Evolutionary conservation across 2,329 filamentous ascomycete genomes (phyloP).

Genomic region (Aspergillus novoparasiticus): DNA sequence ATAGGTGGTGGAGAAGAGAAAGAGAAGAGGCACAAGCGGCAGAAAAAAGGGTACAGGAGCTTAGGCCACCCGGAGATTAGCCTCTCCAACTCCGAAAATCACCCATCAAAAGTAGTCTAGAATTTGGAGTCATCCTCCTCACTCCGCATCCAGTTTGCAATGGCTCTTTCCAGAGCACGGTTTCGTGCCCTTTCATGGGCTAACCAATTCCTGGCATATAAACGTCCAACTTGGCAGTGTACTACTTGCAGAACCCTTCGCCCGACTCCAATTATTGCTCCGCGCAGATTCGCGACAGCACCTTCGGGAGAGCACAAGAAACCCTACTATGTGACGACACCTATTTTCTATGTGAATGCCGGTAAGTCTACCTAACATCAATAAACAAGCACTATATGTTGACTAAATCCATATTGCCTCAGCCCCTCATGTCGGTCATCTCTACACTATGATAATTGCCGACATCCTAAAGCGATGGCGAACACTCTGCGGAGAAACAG

Average conservation of each 20-base stretch:
- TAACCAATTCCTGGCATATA: slow-evolving; percentile 26
- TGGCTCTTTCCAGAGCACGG: slow-evolving; percentile 31
- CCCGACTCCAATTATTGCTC: slow-evolving; percentile 21
- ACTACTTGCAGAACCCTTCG: slow-evolving; percentile 29
- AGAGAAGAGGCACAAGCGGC: slow-evolving; percentile 7
- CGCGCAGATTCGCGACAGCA: slow-evolving; percentile 34
- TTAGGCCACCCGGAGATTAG: slow-evolving; percentile 38
- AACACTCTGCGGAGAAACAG: slow-evolving; percentile 65
- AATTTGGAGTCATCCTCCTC: slow-evolving; percentile 10
- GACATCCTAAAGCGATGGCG: slow-evolving; percentile 95
- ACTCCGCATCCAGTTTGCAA: slow-evolving; percentile 18
- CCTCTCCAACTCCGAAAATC: slow-evolving; percentile 29
- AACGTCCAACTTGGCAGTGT: slow-evolving; percentile 34
- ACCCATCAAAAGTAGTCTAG: slow-evolving; percentile 18
- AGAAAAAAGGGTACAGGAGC: slow-evolving; percentile 33
- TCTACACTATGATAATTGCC: slow-evolving; percentile 88
- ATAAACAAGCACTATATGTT: neutral
- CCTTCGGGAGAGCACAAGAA: slow-evolving; percentile 54
- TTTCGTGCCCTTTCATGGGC: slow-evolving; percentile 36
- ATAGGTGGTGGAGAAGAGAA: neutral
- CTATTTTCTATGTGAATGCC: slow-evolving; percentile 99
- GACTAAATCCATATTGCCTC: slow-evolving; percentile 8
- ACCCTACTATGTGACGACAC: slow-evolving; percentile 92
- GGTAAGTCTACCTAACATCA: slow-evolving; percentile 49
- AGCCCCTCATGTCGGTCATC: slow-evolving; percentile 93